Base-by-base conservation (phyloP, 2,329 filamentous ascomycete genomes). In the Colletotrichum sp. region DNA sequence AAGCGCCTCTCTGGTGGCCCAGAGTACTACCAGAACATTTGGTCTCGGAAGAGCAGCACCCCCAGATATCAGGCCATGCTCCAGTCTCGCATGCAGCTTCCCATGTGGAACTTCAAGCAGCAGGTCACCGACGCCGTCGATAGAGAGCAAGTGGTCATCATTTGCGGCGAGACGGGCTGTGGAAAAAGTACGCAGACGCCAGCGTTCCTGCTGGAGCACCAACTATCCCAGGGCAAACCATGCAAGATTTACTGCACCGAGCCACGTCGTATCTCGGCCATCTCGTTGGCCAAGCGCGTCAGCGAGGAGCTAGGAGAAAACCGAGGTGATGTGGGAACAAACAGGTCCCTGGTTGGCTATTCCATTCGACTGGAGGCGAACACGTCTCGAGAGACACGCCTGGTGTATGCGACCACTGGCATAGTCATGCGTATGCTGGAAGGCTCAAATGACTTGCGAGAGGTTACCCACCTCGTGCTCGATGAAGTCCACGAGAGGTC, bases 381-480 rank as follows among this genome's bases (percentile, higher is more conserved):
- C 80, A 94, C 94, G 1, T 94, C 93, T 18, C 90, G 92, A 34
- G 93, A 95, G 79, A 98, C 96, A 3, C 90, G 95, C 67, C 90
- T 99, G 30, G 92, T 98, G 7, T 99, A 96, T 84, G 97, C 97
- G 69, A 98, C 94, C 3, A 94, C 92, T 7, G 92, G 97, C 86
- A 98, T 99, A 73, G 95, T 99, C n/a, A 95, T 99, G 89, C 93
- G 97, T 32, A 98, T 99, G 96, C 89, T 99, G 16, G 97, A 99
- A 83, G 93, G 94, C 10, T 94, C 95, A 0, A 94, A 95, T 77
- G 94, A 97, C 71, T 90, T 99, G 58, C 91, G 92, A 73, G 96
- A 98, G 77, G 93, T 99, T 68, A 98, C 96, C 1, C 97, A 98
- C 85, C 87, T 99, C 75, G 92, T 99, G 61, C 92, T 99, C n/a